Percentiles rank a stretch among this genome's conserved stretches.
These are phyloP conservation scores for Daldinia concentrica DNA, from an alignment of 495 filamentous ascomycete species.

Conservation along the genomic window DNA sequence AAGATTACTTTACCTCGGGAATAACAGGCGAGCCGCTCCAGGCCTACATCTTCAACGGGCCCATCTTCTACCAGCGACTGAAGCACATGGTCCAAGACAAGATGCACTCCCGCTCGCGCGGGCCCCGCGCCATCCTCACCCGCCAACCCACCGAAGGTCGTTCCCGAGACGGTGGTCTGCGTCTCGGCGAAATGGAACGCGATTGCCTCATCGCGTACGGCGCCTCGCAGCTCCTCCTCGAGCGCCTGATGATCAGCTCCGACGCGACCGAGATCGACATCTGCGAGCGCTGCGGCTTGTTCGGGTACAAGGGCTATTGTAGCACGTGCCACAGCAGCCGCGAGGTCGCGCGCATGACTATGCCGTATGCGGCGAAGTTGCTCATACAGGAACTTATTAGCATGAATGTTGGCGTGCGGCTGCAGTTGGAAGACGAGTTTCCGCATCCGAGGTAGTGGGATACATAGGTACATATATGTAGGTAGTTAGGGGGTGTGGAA, in stretches of 20 bases:
- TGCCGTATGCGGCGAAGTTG: conserved; percentile 99
- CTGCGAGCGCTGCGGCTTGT: conserved; percentile 90
- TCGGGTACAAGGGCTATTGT: conserved; percentile 95
- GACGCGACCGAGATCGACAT: conserved; percentile 92
- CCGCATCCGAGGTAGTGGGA: conserved; percentile 59
- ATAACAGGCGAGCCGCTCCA: conserved; percentile 94
- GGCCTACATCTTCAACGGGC: conserved; percentile 97
- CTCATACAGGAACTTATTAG: conserved; percentile 95
- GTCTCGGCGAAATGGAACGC: conserved; percentile 98
- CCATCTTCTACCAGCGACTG: conserved; percentile 99
- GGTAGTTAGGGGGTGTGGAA: too few relatives aligned
- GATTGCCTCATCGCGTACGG: conserved; percentile 98
- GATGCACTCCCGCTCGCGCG: conserved; percentile 95
- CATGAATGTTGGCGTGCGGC: conserved; percentile 92
- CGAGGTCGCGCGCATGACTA: conserved; percentile 86
- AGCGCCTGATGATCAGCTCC: conserved; percentile 91
- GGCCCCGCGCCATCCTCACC: conserved; percentile 89
- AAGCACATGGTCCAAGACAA: conserved; percentile 99
- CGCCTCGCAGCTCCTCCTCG: conserved; percentile 87
- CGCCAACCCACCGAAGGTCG: conserved; percentile 97
- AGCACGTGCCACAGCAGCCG: conserved; percentile 84
- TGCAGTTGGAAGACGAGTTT: conserved; percentile 93
- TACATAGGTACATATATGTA: background rate
- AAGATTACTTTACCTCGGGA: conserved; percentile 93
- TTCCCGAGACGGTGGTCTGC: conserved; percentile 88